Conservation (phyloP, 208 protist species). For the Acanthamoeba polyphaga region DNA sequence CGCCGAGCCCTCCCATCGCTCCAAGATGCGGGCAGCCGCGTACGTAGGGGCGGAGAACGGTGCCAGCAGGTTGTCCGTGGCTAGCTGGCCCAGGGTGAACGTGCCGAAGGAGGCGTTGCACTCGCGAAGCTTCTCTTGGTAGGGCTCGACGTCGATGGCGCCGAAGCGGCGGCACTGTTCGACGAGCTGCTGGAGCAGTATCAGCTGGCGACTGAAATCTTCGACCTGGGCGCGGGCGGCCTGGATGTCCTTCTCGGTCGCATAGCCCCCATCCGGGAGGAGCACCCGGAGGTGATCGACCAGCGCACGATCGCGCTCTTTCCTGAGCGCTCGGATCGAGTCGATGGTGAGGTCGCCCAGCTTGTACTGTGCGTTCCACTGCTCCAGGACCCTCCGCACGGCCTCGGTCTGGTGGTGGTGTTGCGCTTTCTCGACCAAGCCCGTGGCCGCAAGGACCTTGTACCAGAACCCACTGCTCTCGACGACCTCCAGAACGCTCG, state of each 20-base stretch:
- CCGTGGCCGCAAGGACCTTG: no score
- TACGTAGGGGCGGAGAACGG: background rate
- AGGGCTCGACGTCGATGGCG: background rate
- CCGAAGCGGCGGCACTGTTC: background rate
- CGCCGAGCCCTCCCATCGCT: background rate
- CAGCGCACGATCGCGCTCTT: background rate
- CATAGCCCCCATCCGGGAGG: background rate
- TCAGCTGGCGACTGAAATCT: background rate
- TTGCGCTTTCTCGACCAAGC: no score
- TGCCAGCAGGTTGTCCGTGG: background rate
- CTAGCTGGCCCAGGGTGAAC: background rate
- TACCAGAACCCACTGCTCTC: no score
- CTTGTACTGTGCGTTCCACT: no score
- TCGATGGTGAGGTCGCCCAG: background rate
- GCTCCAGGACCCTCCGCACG: no score
- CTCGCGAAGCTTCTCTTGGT: background rate
- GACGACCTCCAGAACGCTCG: no score
- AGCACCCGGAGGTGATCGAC: background rate
- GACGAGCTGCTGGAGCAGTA: background rate
- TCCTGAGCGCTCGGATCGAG: background rate
- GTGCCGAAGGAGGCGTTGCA: background rate
- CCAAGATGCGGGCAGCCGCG: background rate
- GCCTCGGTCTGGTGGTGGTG: no score
- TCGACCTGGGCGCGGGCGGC: background rate
- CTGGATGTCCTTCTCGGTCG: background rate